These are phyloP conservation scores for Phoma sp. DNA, from an alignment of 2,329 filamentous ascomycete species.

Conservation along the genomic window DNA sequence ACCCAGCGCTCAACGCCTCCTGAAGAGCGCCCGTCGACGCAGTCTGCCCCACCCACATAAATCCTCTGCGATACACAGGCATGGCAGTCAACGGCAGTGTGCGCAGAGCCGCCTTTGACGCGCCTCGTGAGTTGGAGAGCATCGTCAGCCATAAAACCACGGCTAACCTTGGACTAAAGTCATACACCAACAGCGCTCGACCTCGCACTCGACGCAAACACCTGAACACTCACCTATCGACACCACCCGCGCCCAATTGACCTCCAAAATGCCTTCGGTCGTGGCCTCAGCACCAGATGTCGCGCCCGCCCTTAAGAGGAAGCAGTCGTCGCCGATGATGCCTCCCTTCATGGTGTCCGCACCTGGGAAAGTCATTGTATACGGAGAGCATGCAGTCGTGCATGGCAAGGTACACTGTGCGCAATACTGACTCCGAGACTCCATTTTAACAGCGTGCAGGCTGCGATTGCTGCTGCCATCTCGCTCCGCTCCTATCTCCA, in stretches of 20 bases:
- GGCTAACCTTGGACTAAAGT: slow-evolving; percentile 23
- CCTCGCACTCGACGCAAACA: slow-evolving; percentile 36
- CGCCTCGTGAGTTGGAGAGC: slow-evolving; percentile 27
- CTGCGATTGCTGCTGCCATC: slow-evolving; percentile 92
- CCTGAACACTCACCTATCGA: slow-evolving; percentile 38
- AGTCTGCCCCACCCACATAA: background rate
- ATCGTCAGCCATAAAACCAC: slow-evolving; percentile 4
- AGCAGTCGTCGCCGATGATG: slow-evolving; percentile 66
- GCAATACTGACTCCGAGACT: background rate
- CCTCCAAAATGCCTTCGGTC: slow-evolving; percentile 28
- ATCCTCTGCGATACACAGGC: background rate
- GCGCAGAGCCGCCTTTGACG: slow-evolving; percentile 29
- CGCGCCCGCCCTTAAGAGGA: slow-evolving; percentile 33
- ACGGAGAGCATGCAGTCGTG: slow-evolving; percentile 97
- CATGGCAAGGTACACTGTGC: slow-evolving; percentile 76
- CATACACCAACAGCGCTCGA: slow-evolving; percentile 30
- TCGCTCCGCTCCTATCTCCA: slow-evolving; percentile 95
- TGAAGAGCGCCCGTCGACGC: slow-evolving; percentile 7
- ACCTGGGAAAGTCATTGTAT: slow-evolving; percentile 97
- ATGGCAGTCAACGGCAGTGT: slow-evolving; percentile 39
- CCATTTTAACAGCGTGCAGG: slow-evolving; percentile 55
- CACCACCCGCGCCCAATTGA: slow-evolving; percentile 37
- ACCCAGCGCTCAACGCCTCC: slow-evolving; percentile 15
- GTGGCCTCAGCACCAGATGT: slow-evolving; percentile 18
- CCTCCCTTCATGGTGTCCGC: slow-evolving; percentile 98